A percentile compares a stretch with the other conserved stretches of the same genome.
Evolutionary conservation across 306 rosid species (phyloP).

Genomic region (Dryas alaskensis): DNA sequence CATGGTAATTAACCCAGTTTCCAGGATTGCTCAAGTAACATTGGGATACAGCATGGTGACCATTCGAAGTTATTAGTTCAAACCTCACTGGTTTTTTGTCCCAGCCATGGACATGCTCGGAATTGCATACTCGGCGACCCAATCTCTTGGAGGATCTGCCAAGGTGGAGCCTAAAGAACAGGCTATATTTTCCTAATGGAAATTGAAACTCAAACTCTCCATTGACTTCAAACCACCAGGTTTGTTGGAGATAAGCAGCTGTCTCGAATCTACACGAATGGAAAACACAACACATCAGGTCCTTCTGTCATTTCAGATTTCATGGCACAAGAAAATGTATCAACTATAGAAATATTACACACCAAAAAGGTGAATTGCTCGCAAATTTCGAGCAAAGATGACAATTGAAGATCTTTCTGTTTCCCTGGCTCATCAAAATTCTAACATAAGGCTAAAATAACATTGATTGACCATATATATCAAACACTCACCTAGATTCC

Average conservation of each 20-base stretch:
- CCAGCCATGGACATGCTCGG: constrained; percentile 80
- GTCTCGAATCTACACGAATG: constrained; percentile 54
- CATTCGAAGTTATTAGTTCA: constrained; percentile 65
- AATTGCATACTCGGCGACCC: constrained; percentile 66
- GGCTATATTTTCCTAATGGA: constrained; percentile 57
- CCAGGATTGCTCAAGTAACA: constrained; percentile 67
- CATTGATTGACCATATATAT: not conserved
- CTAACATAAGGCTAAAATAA: not conserved
- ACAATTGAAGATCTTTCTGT: constrained; percentile 6
- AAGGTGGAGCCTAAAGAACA: constrained; percentile 75
- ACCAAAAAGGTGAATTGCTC: not conserved
- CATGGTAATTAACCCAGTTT: constrained; percentile 65
- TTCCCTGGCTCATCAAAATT: constrained; percentile 12
- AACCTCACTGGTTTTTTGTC: constrained; percentile 68
- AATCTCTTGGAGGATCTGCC: constrained; percentile 65
- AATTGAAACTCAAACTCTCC: constrained; percentile 82
- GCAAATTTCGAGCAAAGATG: not conserved
- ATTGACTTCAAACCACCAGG: constrained; percentile 88
- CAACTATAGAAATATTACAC: not conserved
- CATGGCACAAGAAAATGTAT: not conserved
- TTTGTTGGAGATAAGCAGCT: constrained; percentile 91
- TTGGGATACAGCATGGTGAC: constrained; percentile 52
- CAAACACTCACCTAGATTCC: constrained; percentile 74
- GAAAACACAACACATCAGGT: not conserved
- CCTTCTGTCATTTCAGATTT: not conserved